phyloP scores from a whole-genome alignment of 2,329 filamentous ascomycete species.

The Ophiostoma piceae region DNA sequence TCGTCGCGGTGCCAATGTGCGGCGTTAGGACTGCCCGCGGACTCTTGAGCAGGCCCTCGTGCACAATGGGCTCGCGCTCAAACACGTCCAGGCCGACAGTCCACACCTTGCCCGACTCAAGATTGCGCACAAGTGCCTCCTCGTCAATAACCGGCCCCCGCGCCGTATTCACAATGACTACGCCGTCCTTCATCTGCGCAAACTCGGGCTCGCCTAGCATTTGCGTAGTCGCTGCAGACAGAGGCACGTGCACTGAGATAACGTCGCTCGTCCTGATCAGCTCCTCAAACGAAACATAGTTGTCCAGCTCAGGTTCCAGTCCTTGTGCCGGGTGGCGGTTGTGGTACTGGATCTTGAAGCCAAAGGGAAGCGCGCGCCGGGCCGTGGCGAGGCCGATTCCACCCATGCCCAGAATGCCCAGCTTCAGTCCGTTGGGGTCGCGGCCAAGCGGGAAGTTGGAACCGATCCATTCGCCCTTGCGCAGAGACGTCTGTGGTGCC shows the following conservation, averaged over 20 bases:
- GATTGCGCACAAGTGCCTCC: slow-evolving; percentile 47
- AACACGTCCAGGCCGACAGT: slow-evolving; percentile 54
- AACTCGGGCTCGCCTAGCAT: slow-evolving; percentile 49
- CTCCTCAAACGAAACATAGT: slow-evolving; percentile 33
- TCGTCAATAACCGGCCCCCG: slow-evolving; percentile 54
- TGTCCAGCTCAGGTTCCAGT: slow-evolving; percentile 35
- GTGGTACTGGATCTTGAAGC: slow-evolving; percentile 54
- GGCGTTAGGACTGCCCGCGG: slow-evolving; percentile 58
- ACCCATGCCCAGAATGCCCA: slow-evolving; percentile 55
- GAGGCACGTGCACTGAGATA: slow-evolving; percentile 46
- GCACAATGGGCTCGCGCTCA: slow-evolving; percentile 54
- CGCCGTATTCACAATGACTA: slow-evolving; percentile 54
- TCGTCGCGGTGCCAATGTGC: slow-evolving; percentile 63
- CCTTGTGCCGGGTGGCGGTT: slow-evolving; percentile 38
- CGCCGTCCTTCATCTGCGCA: slow-evolving; percentile 48
- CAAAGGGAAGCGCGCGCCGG: slow-evolving; percentile 42
- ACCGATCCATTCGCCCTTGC: slow-evolving; percentile 39
- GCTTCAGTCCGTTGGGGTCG: slow-evolving; percentile 61
- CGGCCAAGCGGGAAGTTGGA: slow-evolving; percentile 43
- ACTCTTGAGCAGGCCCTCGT: slow-evolving; percentile 56
- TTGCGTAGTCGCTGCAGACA: slow-evolving; percentile 38
- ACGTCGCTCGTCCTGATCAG: slow-evolving; percentile 45
- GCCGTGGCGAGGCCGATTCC: slow-evolving; percentile 43
- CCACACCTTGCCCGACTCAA: slow-evolving; percentile 50
- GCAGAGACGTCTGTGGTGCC: slow-evolving; percentile 33